These are phyloP conservation scores for Psilocybe cubensis DNA, from an alignment of 768 basidiomycete genomes.

Conservation along the genomic window DNA sequence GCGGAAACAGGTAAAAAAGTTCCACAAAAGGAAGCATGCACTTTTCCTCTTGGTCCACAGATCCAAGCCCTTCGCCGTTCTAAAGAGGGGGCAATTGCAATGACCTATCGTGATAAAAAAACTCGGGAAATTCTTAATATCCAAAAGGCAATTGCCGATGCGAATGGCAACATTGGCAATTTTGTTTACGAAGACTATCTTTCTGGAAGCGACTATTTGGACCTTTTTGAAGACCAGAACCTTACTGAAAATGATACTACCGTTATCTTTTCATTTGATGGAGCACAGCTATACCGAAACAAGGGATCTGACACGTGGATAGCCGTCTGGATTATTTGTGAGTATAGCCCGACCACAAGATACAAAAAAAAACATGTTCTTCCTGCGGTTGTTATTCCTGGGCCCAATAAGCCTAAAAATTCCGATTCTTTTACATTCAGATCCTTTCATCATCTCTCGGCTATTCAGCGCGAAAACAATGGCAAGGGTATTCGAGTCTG, in stretches of 20 bases:
- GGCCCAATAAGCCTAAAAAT: constrained; percentile 40
- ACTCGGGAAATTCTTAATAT: constrained; percentile 18
- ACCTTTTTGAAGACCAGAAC: constrained; percentile 11
- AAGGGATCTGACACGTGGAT: constrained; percentile 48
- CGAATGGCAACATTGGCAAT: not conserved
- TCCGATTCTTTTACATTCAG: constrained; percentile 38
- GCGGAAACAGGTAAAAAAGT: constrained; percentile 19
- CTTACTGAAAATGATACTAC: constrained; percentile 32
- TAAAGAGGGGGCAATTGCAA: constrained; percentile 19
- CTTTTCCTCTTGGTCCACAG: constrained; percentile 45
- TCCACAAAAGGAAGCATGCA: constrained; percentile 34
- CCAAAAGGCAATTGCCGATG: not conserved
- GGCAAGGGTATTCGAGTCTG: constrained; percentile 29
- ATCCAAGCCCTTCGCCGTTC: constrained; percentile 39
- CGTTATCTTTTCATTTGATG: constrained; percentile 38
- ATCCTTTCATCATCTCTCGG: constrained; percentile 36
- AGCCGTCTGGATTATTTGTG: constrained; percentile 34
- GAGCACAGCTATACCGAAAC: constrained; percentile 42
- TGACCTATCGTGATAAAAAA: constrained; percentile 29
- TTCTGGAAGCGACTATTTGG: constrained; percentile 28
- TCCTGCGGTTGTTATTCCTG: constrained; percentile 34
- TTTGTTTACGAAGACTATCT: constrained; percentile 23
- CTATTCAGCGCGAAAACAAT: constrained; percentile 30
- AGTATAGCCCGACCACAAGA: constrained; percentile 28
- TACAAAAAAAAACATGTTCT: constrained; percentile 36